Percentiles rank a stretch among this genome's conserved stretches.
Conservation (phyloP, 2,329 filamentous ascomycete species). For the Aquanectria penicillioides region DNA sequence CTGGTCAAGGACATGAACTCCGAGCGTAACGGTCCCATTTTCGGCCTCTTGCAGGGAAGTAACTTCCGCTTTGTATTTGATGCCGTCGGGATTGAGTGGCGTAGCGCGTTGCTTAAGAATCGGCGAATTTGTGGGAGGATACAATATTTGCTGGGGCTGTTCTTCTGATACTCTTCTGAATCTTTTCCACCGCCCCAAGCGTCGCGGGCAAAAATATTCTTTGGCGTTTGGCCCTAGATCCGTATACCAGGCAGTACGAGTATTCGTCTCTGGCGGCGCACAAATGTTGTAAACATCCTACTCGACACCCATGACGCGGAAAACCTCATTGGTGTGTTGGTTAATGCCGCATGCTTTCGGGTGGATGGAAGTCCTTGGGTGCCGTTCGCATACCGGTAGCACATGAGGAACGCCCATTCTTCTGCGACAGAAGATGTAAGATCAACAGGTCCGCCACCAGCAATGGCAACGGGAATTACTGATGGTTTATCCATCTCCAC, state of each 20-base stretch:
- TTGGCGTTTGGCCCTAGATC: neutral
- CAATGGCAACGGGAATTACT: constrained; percentile 1
- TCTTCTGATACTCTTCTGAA: neutral
- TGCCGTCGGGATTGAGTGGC: neutral
- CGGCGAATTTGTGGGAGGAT: constrained; percentile 10
- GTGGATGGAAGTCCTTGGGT: constrained; percentile 4
- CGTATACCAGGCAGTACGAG: constrained; percentile 5
- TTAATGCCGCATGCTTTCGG: constrained; percentile 11
- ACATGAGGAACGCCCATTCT: constrained; percentile 4
- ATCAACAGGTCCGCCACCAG: constrained; percentile 7
- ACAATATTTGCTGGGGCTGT: neutral
- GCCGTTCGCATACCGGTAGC: constrained; percentile 5
- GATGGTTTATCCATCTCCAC: neutral
- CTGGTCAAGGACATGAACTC: neutral
- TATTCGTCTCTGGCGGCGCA: neutral
- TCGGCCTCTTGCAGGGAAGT: neutral
- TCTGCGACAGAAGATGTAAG: constrained; percentile 2
- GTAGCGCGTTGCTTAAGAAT: constrained; percentile 5
- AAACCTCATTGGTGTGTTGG: constrained; percentile 10
- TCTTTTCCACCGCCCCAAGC: constrained; percentile 6
- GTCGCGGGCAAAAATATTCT: constrained; percentile 8
- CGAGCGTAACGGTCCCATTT: neutral
- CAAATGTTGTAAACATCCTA: neutral
- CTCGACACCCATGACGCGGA: constrained; percentile 11
- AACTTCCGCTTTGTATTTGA: neutral